phyloP scores from a whole-genome alignment of 208 protist genomes.

The Porcisia hertigi region DNA sequence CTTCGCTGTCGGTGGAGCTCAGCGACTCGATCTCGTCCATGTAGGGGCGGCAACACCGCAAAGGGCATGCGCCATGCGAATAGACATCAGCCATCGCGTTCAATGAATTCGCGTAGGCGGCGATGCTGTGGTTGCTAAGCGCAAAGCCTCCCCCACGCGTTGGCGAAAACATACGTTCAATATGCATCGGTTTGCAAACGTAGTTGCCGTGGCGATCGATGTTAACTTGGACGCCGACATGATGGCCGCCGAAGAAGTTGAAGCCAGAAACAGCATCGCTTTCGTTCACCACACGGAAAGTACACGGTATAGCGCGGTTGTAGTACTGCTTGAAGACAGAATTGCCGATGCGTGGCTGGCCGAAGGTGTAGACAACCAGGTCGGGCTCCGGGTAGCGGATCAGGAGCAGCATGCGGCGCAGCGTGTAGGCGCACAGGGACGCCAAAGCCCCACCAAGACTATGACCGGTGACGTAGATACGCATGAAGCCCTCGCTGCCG shows the following conservation, averaged over 20 bases:
- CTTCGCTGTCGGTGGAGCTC: slow-evolving; percentile 12
- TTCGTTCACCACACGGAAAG: slow-evolving; percentile 88
- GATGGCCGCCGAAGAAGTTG: slow-evolving; percentile 51
- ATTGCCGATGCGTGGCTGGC: slow-evolving; percentile 81
- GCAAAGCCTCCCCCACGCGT: slow-evolving; percentile 48
- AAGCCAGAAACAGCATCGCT: slow-evolving; percentile 78
- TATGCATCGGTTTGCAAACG: slow-evolving; percentile 77
- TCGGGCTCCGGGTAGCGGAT: slow-evolving; percentile 57
- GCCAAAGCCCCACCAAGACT: slow-evolving; percentile 83
- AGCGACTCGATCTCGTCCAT: slow-evolving; percentile 22
- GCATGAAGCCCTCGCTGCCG: slow-evolving; percentile 18
- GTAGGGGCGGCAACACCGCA: slow-evolving; percentile 48
- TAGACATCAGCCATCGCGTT: slow-evolving; percentile 60
- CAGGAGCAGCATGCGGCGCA: slow-evolving; percentile 57
- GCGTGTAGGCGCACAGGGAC: slow-evolving; percentile 73
- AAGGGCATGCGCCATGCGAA: slow-evolving; percentile 25
- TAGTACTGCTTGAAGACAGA: slow-evolving; percentile 67
- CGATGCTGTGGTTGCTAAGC: slow-evolving; percentile 53
- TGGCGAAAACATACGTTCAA: slow-evolving; percentile 74
- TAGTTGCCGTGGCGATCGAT: slow-evolving; percentile 82
- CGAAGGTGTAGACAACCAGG: slow-evolving; percentile 83
- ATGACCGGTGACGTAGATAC: slow-evolving; percentile 79
- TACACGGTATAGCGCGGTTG: slow-evolving; percentile 72
- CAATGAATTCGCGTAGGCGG: slow-evolving; percentile 63
- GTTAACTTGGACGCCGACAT: slow-evolving; percentile 81